phyloP scores from a whole-genome alignment of 257 asterid genomes.

The Scutellaria baicalensis region DNA sequence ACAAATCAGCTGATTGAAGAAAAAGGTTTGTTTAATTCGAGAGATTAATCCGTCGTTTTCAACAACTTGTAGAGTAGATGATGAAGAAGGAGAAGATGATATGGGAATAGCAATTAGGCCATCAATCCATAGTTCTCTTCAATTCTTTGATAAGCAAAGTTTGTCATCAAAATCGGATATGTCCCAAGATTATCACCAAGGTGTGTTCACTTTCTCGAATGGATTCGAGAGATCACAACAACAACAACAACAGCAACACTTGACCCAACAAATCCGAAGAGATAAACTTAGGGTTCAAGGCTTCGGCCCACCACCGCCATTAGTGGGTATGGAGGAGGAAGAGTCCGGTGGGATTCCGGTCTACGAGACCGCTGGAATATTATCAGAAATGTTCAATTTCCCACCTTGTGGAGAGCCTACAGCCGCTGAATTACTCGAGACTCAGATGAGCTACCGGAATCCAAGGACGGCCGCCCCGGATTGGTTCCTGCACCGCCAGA shows the following conservation, averaged over 20 bases:
- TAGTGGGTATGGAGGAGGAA: constrained; percentile 47
- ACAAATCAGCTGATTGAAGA: too few species aligned
- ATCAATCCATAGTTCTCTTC: not conserved
- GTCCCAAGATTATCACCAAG: constrained; percentile 88
- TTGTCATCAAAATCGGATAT: constrained; percentile 29
- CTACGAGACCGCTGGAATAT: constrained; percentile 65
- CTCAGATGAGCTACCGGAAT: constrained; percentile 40
- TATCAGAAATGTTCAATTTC: constrained; percentile 85
- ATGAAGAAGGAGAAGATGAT: constrained; percentile 19
- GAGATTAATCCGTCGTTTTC: too few species aligned
- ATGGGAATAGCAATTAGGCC: constrained; percentile 53
- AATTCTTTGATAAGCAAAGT: constrained; percentile 16
- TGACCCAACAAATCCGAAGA: constrained; percentile 55
- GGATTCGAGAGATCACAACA: constrained; percentile 71
- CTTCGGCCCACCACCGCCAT: constrained; percentile 39
- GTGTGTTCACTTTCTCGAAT: constrained; percentile 63
- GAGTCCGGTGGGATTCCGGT: constrained; percentile 44
- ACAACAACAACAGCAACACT: constrained; percentile 35
- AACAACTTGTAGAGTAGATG: too few species aligned
- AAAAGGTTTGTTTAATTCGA: not conserved
- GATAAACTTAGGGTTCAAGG: constrained; percentile 64
- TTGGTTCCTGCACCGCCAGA: constrained; percentile 53
- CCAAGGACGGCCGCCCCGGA: constrained; percentile 24
- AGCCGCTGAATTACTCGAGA: constrained; percentile 44
- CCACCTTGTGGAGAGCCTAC: constrained; percentile 13